Conservation (phyloP, 352 stramenopile species). For the Discostella stelligera region DNA sequence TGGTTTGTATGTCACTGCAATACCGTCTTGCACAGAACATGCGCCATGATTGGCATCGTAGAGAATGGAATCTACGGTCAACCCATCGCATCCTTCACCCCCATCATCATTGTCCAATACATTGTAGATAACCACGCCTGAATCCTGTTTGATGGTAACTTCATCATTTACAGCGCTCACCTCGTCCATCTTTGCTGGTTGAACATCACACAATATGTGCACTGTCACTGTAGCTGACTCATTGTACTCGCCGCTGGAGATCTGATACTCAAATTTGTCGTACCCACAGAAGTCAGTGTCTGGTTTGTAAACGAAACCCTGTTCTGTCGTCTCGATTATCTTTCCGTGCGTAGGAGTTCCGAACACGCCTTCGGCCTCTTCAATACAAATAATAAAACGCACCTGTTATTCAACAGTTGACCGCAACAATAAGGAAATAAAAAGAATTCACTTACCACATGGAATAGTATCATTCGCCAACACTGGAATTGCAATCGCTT, state of each 20-base stretch:
- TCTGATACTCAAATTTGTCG: slow-evolving; percentile 25
- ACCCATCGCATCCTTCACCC: background rate
- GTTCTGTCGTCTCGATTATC: slow-evolving; percentile 6
- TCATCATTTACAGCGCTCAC: background rate
- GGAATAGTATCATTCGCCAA: slow-evolving; percentile 38
- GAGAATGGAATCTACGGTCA: background rate
- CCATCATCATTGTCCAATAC: slow-evolving; percentile 7
- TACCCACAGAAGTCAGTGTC: slow-evolving; percentile 28
- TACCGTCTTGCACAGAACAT: background rate
- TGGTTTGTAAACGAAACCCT: slow-evolving; percentile 28
- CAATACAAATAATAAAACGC: background rate
- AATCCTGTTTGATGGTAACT: background rate
- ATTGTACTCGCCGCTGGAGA: slow-evolving; percentile 7
- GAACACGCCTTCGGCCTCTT: slow-evolving; percentile 22
- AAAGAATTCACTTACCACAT: slow-evolving; percentile 10
- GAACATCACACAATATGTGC: slow-evolving; percentile 13
- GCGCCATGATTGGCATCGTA: background rate
- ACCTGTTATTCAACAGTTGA: background rate
- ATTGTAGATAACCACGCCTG: background rate
- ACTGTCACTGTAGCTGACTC: slow-evolving; percentile 28
- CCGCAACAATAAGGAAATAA: background rate
- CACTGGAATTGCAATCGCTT: slow-evolving; percentile 29
- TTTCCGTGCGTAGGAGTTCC: slow-evolving; percentile 16
- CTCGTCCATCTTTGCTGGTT: background rate
- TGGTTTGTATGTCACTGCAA: background rate